Percentiles rank a stretch among this genome's conserved stretches.
Conservation (phyloP, 305 asterid species). For the Fraxinus latifolia region DNA sequence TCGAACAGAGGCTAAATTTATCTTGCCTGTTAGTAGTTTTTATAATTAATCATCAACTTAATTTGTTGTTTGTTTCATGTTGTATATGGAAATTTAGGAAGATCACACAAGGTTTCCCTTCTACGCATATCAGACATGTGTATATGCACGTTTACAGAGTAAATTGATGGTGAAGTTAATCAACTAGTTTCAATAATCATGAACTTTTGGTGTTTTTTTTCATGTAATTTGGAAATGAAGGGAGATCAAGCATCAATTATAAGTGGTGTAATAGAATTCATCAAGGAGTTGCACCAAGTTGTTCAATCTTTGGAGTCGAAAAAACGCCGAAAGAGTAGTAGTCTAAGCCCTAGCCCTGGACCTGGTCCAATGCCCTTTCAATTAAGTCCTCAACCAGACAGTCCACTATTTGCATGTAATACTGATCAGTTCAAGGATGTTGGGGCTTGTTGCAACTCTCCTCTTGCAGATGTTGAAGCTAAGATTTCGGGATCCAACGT, state of each 20-base stretch:
- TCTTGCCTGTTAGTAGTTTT: too few species aligned
- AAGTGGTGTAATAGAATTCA: constrained; percentile 61
- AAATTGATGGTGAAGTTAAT: not conserved
- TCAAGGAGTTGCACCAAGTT: constrained; percentile 67
- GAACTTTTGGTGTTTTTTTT: not conserved
- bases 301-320: constrained; percentile 70
- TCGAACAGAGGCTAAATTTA: too few species aligned
- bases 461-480: constrained; percentile 77
- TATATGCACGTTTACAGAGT: not conserved
- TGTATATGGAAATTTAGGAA: constrained; percentile 26
- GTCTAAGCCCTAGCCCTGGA: constrained; percentile 60
- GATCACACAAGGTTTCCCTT: constrained; percentile 55
- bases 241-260: constrained; percentile 60
- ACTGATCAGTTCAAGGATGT: constrained; percentile 51
- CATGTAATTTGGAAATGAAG: not conserved
- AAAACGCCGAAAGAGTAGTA: constrained; percentile 48
- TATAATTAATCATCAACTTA: too few species aligned
- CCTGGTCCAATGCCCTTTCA: constrained; percentile 58
- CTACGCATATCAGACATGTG: not conserved
- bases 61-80: too few species aligned
- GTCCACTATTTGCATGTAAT: constrained; percentile 30
- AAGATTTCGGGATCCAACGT: constrained; percentile 77
- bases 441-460: constrained; percentile 82
- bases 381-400: constrained; percentile 44
- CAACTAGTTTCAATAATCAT: not conserved